phyloP scores from a whole-genome alignment of 805 yeast genomes.

The Pachysolen tannophilus region DNA sequence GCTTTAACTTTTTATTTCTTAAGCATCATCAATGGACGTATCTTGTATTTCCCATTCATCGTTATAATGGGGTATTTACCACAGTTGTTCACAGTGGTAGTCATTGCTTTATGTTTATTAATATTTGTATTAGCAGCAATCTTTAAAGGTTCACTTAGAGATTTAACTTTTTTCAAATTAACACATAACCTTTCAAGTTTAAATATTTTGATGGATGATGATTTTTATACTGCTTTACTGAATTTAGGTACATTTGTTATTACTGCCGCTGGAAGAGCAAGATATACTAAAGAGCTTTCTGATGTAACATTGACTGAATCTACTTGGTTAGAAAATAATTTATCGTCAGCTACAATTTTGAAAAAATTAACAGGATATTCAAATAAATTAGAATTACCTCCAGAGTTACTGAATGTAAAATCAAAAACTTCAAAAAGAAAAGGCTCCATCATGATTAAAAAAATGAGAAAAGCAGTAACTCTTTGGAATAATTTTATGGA shows the following conservation, averaged over 20 bases:
- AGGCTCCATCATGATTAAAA: slow-evolving; percentile 8
- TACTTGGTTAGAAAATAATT: slow-evolving; percentile 44
- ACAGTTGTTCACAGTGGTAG: slow-evolving; percentile 45
- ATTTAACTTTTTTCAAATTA: slow-evolving; percentile 25
- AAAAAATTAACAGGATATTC: slow-evolving; percentile 17
- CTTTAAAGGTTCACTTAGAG: slow-evolving; percentile 37
- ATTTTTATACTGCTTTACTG: slow-evolving; percentile 55
- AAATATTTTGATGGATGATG: slow-evolving; percentile 42
- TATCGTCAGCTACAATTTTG: slow-evolving; percentile 1
- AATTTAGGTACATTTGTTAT: slow-evolving; percentile 56
- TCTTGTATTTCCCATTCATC: slow-evolving; percentile 44
- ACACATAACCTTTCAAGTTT: slow-evolving; percentile 25
- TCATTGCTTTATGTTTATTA: slow-evolving; percentile 41
- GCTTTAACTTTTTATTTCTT: slow-evolving; percentile 41
- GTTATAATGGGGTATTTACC: slow-evolving; percentile 58
- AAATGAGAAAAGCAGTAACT: slow-evolving; percentile 8
- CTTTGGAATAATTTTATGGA: slow-evolving; percentile 6
- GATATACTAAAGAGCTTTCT: slow-evolving; percentile 54
- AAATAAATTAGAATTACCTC: slow-evolving; percentile 16
- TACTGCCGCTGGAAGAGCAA: slow-evolving; percentile 58
- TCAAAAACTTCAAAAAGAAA: slow-evolving; percentile 7
- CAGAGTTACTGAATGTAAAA: slow-evolving; percentile 18
- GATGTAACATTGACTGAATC: slow-evolving; percentile 36
- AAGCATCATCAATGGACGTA: slow-evolving; percentile 30
- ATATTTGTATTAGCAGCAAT: slow-evolving; percentile 54